Percentiles rank a stretch among this genome's conserved stretches.
phyloP scores from a whole-genome alignment of 2,329 filamentous ascomycete genomes.

The Iodosphaeria phyllophila region DNA sequence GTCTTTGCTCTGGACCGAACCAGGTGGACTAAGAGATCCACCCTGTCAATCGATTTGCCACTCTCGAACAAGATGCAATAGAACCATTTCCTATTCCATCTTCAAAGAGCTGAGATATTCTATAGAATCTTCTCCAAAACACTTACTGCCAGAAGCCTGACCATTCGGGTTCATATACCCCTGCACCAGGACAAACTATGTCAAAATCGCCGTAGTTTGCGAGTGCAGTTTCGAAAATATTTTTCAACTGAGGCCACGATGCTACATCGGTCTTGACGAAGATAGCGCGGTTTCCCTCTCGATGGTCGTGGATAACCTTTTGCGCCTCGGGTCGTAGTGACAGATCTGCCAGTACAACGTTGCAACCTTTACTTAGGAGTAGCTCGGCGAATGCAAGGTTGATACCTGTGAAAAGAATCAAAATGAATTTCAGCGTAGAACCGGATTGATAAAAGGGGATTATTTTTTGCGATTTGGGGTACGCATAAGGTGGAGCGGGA shows the following conservation, averaged over 20 bases:
- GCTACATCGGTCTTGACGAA: slow-evolving; percentile 26
- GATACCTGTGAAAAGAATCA: slow-evolving; percentile 14
- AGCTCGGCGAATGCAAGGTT: slow-evolving; percentile 23
- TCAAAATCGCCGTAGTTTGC: slow-evolving; percentile 19
- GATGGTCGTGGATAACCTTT: slow-evolving; percentile 9
- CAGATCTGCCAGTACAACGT: slow-evolving; percentile 25
- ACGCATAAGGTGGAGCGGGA: too few relatives aligned
- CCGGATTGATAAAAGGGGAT: too few relatives aligned
- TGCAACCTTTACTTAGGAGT: slow-evolving; percentile 21
- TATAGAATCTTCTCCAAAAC: background rate
- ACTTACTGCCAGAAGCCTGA: slow-evolving; percentile 19
- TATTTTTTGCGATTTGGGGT: too few relatives aligned
- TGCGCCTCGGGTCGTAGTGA: slow-evolving; percentile 22
- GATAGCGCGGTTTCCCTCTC: slow-evolving; percentile 13
- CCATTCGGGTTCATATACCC: slow-evolving; percentile 25
- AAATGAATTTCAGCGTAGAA: slow-evolving; percentile 1
- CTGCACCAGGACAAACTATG: slow-evolving; percentile 25
- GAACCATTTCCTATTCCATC: background rate
- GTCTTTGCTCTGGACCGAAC: slow-evolving; percentile 15
- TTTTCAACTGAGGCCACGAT: slow-evolving; percentile 18
- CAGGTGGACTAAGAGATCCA: slow-evolving; percentile 14
- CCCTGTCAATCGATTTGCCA: too few relatives aligned
- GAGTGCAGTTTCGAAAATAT: slow-evolving; percentile 16
- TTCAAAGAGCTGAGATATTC: background rate
- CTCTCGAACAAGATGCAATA: background rate